These are phyloP conservation scores for Chytriomyces sp. DNA, from an alignment of 192 early-diverging fungal genomes.

Conservation along the genomic window DNA sequence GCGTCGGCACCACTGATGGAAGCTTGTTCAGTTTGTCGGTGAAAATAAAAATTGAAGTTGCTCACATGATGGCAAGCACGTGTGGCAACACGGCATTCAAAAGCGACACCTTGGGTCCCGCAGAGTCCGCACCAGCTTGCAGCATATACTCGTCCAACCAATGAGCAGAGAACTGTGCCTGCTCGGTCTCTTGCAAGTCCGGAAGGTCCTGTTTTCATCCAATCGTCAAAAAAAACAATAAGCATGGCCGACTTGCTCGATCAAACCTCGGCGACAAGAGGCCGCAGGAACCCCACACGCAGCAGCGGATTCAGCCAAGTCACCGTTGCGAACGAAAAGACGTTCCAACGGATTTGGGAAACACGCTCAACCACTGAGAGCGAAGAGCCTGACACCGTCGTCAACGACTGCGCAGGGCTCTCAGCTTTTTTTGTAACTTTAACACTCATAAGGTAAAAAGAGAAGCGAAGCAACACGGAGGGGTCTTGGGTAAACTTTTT, in stretches of 20 bases:
- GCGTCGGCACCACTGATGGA: neutral
- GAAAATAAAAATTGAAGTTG: neutral
- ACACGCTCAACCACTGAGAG: too few relatives aligned
- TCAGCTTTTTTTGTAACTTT: too few relatives aligned
- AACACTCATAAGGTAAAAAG: too few relatives aligned
- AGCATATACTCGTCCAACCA: constrained; percentile 17
- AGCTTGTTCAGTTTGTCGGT: neutral
- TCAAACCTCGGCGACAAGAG: constrained; percentile 10
- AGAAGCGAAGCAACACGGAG: too few relatives aligned
- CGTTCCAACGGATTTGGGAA: neutral
- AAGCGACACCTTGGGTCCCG: neutral
- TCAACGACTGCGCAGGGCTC: too few relatives aligned
- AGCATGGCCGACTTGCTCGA: too few relatives aligned
- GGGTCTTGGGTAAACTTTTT: too few relatives aligned
- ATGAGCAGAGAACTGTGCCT: neutral
- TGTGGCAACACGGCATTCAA: constrained; percentile 1
- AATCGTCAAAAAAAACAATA: too few relatives aligned
- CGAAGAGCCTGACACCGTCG: too few relatives aligned
- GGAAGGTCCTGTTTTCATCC: constrained; percentile 7
- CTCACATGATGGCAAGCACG: neutral
- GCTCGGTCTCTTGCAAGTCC: neutral
- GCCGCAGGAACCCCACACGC: neutral
- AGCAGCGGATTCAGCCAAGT: constrained; percentile 15
- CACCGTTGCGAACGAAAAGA: constrained; percentile 17
- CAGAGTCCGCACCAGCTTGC: neutral